Conservation (phyloP, 108 stramenopile species). For the Nitzschia sp. region DNA sequence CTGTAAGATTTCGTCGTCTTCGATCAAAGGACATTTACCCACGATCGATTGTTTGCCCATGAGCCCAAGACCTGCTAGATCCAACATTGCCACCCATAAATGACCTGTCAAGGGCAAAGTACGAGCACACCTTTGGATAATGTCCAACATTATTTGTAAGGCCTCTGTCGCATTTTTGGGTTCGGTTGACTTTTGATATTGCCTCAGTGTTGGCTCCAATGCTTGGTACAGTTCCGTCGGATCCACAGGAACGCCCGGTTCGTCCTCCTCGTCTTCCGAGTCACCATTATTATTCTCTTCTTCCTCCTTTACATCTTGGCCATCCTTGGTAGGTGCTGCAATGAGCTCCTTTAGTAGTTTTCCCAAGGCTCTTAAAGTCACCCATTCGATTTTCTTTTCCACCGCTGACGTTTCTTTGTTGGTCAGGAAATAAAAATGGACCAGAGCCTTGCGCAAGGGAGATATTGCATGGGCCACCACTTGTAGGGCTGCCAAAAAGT, state of each 20-base stretch:
- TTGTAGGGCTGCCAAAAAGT: conserved; percentile 30
- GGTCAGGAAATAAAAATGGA: conserved; percentile 31
- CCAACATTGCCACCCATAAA: conserved; percentile 22
- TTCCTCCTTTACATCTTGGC: not conserved
- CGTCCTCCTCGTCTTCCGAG: conserved; percentile 9
- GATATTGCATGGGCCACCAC: conserved; percentile 25
- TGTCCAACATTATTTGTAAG: conserved; percentile 15
- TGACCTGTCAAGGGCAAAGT: conserved; percentile 16
- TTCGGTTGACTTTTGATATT: conserved; percentile 1
- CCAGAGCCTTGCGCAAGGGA: conserved; percentile 30
- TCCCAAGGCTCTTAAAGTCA: conserved; percentile 14
- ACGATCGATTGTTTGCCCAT: conserved; percentile 19
- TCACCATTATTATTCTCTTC: not conserved
- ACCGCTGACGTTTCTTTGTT: not conserved
- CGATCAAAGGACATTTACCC: conserved; percentile 8
- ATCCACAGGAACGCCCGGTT: conserved; percentile 9
- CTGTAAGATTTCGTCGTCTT: conserved; percentile 19
- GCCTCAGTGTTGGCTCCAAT: conserved; percentile 8
- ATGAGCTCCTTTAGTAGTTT: conserved; percentile 15
- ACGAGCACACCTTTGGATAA: conserved; percentile 12
- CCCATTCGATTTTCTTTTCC: conserved; percentile 13
- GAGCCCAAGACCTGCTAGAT: conserved; percentile 20
- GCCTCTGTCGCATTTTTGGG: conserved; percentile 30
- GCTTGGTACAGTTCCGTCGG: conserved; percentile 12
- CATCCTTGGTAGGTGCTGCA: not conserved